These are phyloP conservation scores for Colletotrichum destructivum DNA, from an alignment of 2,329 filamentous ascomycete species.

Conservation along the genomic window DNA sequence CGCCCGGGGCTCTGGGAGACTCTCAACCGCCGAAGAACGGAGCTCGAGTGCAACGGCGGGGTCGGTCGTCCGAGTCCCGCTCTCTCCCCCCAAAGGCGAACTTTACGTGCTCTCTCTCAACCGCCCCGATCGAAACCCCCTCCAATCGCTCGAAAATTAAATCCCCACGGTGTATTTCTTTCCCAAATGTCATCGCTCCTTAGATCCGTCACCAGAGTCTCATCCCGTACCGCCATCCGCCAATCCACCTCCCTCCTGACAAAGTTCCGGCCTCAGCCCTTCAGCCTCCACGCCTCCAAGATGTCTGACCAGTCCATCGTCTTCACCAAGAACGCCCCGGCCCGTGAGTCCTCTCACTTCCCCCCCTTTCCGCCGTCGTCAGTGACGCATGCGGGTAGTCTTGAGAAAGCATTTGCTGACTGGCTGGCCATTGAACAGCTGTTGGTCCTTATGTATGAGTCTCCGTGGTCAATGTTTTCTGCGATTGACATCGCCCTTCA, in stretches of 20 bases:
- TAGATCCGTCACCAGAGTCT: constrained; percentile 40
- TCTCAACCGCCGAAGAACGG: constrained; percentile 40
- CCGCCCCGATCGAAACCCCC: constrained; percentile 1
- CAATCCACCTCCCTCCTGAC: constrained; percentile 11
- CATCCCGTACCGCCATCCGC: constrained; percentile 27
- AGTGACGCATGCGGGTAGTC: background rate
- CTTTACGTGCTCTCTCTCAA: constrained; percentile 1
- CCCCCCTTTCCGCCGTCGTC: background rate
- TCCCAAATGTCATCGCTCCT: constrained; percentile 41
- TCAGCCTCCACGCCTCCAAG: constrained; percentile 32
- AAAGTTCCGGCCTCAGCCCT: constrained; percentile 17
- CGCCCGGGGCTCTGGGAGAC: constrained; percentile 24
- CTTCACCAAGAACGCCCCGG: constrained; percentile 72
- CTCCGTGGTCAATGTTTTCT: background rate
- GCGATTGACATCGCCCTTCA: background rate
- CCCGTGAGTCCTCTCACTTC: constrained; percentile 61
- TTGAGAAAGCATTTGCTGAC: constrained; percentile 16
- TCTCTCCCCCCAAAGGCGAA: constrained; percentile 11
- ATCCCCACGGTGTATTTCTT: constrained; percentile 8
- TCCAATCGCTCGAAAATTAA: background rate
- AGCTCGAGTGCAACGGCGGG: constrained; percentile 30
- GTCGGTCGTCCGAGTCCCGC: constrained; percentile 29
- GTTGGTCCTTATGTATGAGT: constrained; percentile 74
- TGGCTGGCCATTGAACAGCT: constrained; percentile 56
- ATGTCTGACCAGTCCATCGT: constrained; percentile 59